These are phyloP conservation scores for Pseudocercospora pini-densiflorae DNA, from an alignment of 2,329 filamentous ascomycete species.

Conservation along the genomic window DNA sequence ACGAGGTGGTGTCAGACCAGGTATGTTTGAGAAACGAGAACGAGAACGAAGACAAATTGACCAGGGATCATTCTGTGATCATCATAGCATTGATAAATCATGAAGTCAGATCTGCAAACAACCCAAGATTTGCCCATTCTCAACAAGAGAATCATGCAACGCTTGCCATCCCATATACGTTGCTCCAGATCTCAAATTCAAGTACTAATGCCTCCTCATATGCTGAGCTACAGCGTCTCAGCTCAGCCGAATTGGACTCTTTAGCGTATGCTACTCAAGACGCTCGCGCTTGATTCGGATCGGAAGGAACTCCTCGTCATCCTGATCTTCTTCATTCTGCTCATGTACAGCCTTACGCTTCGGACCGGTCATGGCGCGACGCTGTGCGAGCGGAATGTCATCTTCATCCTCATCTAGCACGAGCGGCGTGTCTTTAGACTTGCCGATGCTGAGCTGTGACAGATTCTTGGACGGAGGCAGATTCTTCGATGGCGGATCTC, in stretches of 20 bases:
- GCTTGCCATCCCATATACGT: not conserved
- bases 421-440: not conserved
- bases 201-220: not conserved
- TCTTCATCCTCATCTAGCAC: slow-evolving; percentile 11
- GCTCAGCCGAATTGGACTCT: not conserved
- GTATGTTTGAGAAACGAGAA: slow-evolving; percentile 12
- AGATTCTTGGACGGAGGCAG: not conserved
- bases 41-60: slow-evolving; percentile 15
- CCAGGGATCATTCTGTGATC: not conserved
- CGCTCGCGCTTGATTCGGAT: not conserved
- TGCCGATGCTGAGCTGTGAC: not conserved
- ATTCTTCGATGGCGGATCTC: not conserved
- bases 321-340: not conserved
- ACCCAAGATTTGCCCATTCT: not conserved
- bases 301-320: not conserved
- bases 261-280: not conserved
- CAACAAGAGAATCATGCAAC: not conserved
- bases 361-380: not conserved
- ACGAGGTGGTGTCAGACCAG: slow-evolving; percentile 3
- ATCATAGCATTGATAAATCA: not conserved
- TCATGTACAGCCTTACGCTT: slow-evolving; percentile 1
- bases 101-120: not conserved
- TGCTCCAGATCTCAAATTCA: not conserved
- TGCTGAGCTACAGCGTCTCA: not conserved
- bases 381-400: slow-evolving; percentile 4